Conservation (phyloP, 352 stramenopile genomes). For the Phytophthora chlamydospora region DNA sequence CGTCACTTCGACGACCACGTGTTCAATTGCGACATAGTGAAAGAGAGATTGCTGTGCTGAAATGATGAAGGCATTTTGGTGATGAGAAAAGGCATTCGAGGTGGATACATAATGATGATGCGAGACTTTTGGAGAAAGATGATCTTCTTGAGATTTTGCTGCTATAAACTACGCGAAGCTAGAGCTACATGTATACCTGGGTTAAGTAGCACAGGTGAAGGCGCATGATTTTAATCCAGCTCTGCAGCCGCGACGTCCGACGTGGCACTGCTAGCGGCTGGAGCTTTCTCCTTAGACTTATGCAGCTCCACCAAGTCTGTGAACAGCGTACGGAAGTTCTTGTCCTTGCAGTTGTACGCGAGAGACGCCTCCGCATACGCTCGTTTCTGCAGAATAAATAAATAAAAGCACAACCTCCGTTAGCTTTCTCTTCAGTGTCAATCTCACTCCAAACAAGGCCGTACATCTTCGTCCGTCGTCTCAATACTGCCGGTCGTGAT, state of each 20-base stretch:
- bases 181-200: conserved; percentile 17
- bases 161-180: not conserved
- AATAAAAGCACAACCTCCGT: not conserved
- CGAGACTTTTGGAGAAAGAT: not conserved
- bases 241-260: conserved; percentile 6
- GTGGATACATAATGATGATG: conserved; percentile 14
- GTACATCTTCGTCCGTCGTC: conserved; percentile 67
- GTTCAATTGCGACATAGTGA: conserved; percentile 9
- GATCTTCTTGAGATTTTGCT: not conserved
- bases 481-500: conserved; percentile 90
- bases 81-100: not conserved
- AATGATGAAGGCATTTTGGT: conserved; percentile 15
- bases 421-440: not conserved
- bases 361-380: conserved; percentile 73
- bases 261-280: not conserved
- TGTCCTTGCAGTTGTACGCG: conserved; percentile 79
- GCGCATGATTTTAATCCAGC: conserved; percentile 16
- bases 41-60: not conserved
- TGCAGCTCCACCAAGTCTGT: conserved; percentile 81
- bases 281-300: conserved; percentile 12
- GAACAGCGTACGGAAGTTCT: conserved; percentile 86
- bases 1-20: conserved; percentile 12
- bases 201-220: not conserved
- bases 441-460: not conserved
- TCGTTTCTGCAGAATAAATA: conserved; percentile 56